phyloP scores from a whole-genome alignment of 1,284 basidiomycete species.

The Tilletia indica region DNA sequence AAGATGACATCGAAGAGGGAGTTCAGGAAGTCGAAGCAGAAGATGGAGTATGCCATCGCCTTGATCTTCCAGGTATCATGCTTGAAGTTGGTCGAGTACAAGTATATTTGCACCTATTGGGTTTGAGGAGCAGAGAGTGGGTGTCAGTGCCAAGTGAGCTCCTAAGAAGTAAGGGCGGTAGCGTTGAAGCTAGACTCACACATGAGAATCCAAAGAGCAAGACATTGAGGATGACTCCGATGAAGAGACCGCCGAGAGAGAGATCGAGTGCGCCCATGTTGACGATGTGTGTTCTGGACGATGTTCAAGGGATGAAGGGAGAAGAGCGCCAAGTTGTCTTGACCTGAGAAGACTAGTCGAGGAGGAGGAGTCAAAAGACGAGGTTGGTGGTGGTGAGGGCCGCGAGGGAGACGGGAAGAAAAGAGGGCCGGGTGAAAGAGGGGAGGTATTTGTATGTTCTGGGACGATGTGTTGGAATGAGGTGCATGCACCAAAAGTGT shows the following conservation, averaged over 20 bases:
- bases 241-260: slow-evolving; percentile 48
- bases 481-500: no score
- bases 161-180: no score
- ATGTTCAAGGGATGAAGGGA: no score
- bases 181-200: slow-evolving; percentile 27
- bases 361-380: neutral
- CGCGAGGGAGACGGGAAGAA: neutral
- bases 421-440: neutral
- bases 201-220: slow-evolving; percentile 44
- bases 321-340: no score
- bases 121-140: no score
- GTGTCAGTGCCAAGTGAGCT: neutral
- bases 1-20: slow-evolving; percentile 39
- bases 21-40: slow-evolving; percentile 42
- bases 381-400: neutral
- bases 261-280: slow-evolving; percentile 13
- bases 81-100: slow-evolving; percentile 32
- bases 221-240: slow-evolving; percentile 46
- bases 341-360: no score
- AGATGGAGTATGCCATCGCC: slow-evolving; percentile 37
- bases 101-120: slow-evolving; percentile 14
- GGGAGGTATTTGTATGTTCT: no score
- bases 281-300: neutral
- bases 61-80: slow-evolving; percentile 32
- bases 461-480: no score